Evolutionary conservation across 495 filamentous ascomycete species (phyloP).

Genomic region (Penicillium canariense): DNA sequence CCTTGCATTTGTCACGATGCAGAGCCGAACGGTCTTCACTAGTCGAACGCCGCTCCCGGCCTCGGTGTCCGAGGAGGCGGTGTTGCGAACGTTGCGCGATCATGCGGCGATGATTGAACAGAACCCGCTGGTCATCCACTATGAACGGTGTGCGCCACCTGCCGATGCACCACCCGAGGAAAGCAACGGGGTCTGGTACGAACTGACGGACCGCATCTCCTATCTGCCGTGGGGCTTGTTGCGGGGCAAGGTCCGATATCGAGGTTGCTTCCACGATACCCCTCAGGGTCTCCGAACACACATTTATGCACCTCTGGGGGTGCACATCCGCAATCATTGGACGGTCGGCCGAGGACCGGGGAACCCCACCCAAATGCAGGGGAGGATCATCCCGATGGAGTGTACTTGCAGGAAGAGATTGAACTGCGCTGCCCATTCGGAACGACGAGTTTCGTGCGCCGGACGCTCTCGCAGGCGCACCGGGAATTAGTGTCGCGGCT

Average conservation of each 20-base stretch:
- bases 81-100: slow-evolving; percentile 62
- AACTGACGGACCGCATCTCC: slow-evolving; percentile 54
- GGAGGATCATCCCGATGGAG: background rate
- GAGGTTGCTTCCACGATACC: slow-evolving; percentile 66
- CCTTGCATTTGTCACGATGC: slow-evolving; percentile 8
- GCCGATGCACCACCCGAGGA: slow-evolving; percentile 58
- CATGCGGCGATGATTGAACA: slow-evolving; percentile 72
- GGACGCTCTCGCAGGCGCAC: slow-evolving; percentile 6
- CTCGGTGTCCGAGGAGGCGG: slow-evolving; percentile 57
- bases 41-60: slow-evolving; percentile 64
- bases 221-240: slow-evolving; percentile 64
- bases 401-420: slow-evolving; percentile 8
- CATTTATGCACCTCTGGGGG: slow-evolving; percentile 61
- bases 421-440: slow-evolving; percentile 10
- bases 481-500: slow-evolving; percentile 7
- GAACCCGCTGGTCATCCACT: slow-evolving; percentile 70
- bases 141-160: slow-evolving; percentile 59
- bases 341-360: slow-evolving; percentile 17
- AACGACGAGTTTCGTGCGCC: slow-evolving; percentile 8
- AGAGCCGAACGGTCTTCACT: slow-evolving; percentile 55
- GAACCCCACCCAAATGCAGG: background rate
- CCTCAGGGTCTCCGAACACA: slow-evolving; percentile 68
- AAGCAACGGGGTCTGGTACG: slow-evolving; percentile 60
- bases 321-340: slow-evolving; percentile 68
- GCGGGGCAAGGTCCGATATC: slow-evolving; percentile 61